Evolutionary conservation across 2,329 filamentous ascomycete genomes (phyloP), one percentile per base, ranked within the genome.

Genomic region (Alternaria metachromatica): DNA sequence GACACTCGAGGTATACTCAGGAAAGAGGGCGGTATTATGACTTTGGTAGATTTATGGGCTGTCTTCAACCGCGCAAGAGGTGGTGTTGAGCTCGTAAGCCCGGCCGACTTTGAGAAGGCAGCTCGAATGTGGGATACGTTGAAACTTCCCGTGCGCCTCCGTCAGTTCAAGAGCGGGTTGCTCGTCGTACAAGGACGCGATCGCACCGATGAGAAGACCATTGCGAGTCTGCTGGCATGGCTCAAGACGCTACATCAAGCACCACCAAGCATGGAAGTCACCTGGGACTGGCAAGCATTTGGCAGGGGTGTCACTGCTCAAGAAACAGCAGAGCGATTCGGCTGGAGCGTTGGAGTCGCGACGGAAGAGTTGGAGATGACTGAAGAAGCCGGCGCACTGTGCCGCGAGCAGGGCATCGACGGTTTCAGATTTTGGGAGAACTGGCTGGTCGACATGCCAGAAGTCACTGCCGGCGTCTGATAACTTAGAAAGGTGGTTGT

Each of bases 331-430:
- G 92, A 96, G 79, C 86, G 89, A 54, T 99, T 99, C 80, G 93
- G 94, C 6, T 99, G 96, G 96, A 98, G 96, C 77, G 91, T 99
- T 8, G 96, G 96, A 9, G 95, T 99, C 21, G 96, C 96, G 1
- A 92, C 91, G 63, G 96, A 98, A 78, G 96, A 99, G 81, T 85
- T 99, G 12, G 92, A 97, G 77, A 97, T 99, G 95, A 94, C 94
- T 0, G 96, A 99, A 80, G 95, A 98, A 78, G 89, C 87, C 60
- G 96, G 96, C 0, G 88, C 89, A 3, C 79, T 99, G 20, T 98
- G 95, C 78, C 90, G 96, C 51, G 96, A 99, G 78, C 94, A 97
- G 73, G 91, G 93, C 5, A 88, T 98, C 13, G 94, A 97, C 78
- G 96, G 96, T 0, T 84, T 97, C 50, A 91, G 91, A 73, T 99